Base-by-base conservation (phyloP, 345 rosid species). In the Gynandropsis gynandra region DNA sequence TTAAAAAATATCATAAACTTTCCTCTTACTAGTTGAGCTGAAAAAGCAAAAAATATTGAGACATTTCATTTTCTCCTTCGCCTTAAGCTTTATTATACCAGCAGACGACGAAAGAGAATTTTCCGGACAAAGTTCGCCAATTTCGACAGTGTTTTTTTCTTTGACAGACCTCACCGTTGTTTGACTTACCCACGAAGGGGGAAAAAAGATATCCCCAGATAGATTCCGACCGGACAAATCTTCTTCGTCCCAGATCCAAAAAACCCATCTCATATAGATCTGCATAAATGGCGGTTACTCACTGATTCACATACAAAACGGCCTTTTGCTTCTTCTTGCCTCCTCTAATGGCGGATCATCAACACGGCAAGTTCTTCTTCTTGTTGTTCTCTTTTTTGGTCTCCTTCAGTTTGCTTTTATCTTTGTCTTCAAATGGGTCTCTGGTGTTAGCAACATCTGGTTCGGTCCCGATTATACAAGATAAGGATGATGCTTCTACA, bases 321-420 rank as follows among this genome's bases (percentile, higher is more conserved):
- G 18, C 44, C 41, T 17, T 57, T 36, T 43, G 36, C 29, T 31
- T 52, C 19, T 49, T 49, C 38, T 0, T 12, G 1, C 41, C 35
- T 15, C 58, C 59, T 62, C 47, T 35, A 57, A 81, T 83, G 95
- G 94, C 76, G 39, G 49, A 35, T 72, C 47, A 57, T 43, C 67
- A 10, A 44, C 63, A 67, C 59, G 83, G 82, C 88, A 89, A 77
- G 94, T 73, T 72, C 14, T 45, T 70, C 21, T 47, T 79, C 14
- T 62, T 74, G 57, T 56, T 10, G 41, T 36, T 24, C 47, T 56
- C 12, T 37, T 52, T 58, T 47, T 39, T 52, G 10, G 44, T 65
- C 38, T 65, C 17, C 1, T 16, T 52, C 39, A 32, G 18, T 66
- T 55, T 77, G 39, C 68, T 83, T 61, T 55, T 77, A 52, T 33